A percentile compares a stretch with the other conserved stretches of the same genome.
Evolutionary conservation across 768 basidiomycete species (phyloP).

Genomic region (Naematelia encephala): DNA sequence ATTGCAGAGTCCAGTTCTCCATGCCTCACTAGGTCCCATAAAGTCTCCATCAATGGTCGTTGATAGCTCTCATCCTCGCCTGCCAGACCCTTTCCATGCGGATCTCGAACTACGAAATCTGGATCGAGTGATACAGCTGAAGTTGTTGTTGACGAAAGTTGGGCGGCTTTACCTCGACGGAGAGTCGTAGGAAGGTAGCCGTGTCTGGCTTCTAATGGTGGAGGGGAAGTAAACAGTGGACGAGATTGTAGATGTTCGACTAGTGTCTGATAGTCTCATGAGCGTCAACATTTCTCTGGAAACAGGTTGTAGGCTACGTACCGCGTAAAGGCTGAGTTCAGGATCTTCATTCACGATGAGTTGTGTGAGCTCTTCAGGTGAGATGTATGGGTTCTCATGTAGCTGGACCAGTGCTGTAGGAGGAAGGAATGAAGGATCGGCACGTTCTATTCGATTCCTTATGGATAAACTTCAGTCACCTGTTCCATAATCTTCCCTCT

Average conservation of each 20-base stretch:
- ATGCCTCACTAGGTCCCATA: constrained; percentile 78
- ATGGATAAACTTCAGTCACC: neutral
- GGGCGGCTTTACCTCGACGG: constrained; percentile 24
- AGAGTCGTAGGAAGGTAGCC: constrained; percentile 44
- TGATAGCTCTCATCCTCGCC: constrained; percentile 67
- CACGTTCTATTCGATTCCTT: constrained; percentile 34
- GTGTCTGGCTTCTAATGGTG: constrained; percentile 43
- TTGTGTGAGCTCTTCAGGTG: constrained; percentile 39
- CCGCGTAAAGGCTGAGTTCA: constrained; percentile 37
- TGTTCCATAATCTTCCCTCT: neutral
- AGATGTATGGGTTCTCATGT: constrained; percentile 32
- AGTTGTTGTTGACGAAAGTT: constrained; percentile 6
- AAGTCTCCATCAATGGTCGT: constrained; percentile 67
- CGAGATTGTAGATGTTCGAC: constrained; percentile 43
- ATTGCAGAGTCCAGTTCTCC: constrained; percentile 83
- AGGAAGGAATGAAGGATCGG: constrained; percentile 26
- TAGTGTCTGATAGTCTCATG: constrained; percentile 19
- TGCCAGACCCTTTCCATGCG: constrained; percentile 38
- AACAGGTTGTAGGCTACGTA: constrained; percentile 8
- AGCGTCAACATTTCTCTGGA: neutral
- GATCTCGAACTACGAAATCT: constrained; percentile 41
- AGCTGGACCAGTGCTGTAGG: constrained; percentile 24
- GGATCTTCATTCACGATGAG: constrained; percentile 35
- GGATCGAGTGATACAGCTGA: constrained; percentile 34
- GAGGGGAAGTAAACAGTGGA: constrained; percentile 28